These are phyloP conservation scores for Schwanniomyces pseudopolymorphus DNA, from an alignment of 805 yeast genomes.

Conservation along the genomic window DNA sequence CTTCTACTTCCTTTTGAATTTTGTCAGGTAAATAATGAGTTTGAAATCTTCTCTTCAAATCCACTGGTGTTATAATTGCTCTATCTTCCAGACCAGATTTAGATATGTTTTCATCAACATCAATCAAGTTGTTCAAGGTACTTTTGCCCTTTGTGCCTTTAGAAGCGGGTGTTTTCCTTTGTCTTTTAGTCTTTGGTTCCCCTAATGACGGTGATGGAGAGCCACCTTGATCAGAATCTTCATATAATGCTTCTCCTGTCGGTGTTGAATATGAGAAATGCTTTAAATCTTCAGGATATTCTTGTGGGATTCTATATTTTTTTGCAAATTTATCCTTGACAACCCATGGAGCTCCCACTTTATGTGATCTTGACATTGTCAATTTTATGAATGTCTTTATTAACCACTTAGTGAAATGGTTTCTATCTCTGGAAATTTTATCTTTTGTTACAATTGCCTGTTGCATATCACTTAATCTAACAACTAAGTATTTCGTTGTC, in stretches of 20 bases:
- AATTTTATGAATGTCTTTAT: conserved; percentile 86
- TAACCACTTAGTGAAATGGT: conserved; percentile 83
- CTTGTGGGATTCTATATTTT: conserved; percentile 62
- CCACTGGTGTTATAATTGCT: not conserved
- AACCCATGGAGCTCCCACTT: conserved; percentile 95
- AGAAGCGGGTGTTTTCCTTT: not conserved
- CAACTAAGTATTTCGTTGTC: conserved; percentile 66
- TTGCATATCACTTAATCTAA: conserved; percentile 49
- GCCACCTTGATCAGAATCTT: conserved; percentile 9
- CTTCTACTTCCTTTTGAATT: conserved; percentile 14
- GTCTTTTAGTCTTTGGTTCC: not conserved
- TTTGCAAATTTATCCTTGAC: conserved; percentile 76
- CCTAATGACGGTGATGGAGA: conserved; percentile 1
- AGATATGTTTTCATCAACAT: not conserved
- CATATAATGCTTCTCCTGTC: conserved; percentile 26
- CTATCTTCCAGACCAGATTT: not conserved
- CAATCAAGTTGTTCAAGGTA: conserved; percentile 1
- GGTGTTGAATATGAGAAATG: conserved; percentile 36
- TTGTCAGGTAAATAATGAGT: conserved; percentile 32
- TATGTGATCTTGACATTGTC: conserved; percentile 71
- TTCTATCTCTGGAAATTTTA: conserved; percentile 79
- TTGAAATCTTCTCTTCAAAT: conserved; percentile 23
- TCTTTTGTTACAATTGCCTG: conserved; percentile 72
- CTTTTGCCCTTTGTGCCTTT: conserved; percentile 1
- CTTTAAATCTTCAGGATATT: conserved; percentile 55